Base-by-base conservation (phyloP, 2,329 filamentous ascomycete genomes). In the Hypoxylon sp. region DNA sequence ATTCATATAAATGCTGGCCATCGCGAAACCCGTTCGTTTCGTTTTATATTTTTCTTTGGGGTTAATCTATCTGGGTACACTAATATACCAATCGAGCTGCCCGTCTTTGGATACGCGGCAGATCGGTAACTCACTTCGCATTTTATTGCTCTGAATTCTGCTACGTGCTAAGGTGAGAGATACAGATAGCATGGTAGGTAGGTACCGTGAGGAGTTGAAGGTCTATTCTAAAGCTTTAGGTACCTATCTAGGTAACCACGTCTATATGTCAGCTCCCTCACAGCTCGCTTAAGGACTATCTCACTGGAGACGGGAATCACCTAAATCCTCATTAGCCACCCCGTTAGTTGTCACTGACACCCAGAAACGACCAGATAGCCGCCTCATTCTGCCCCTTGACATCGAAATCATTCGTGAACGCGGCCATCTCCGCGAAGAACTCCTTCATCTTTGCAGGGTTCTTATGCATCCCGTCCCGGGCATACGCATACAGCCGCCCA, bases 331-430 rank as follows among this genome's bases (percentile, higher is more conserved):
- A 30, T 65, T 46, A 38, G 18, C 38, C 16, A 26, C 38, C 18
- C 38, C 58, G 22, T 58, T 40, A 22, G 48, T n/a, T 40, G 12
- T 18, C 38, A 14, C 20, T 20, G 9, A 38, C 18, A 6, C 44
- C 18, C 44, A 24, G 4, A 56, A 73, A 72, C 20, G 65, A 16
- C 50, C 50, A 50, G 22, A 73, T 12, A 2, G 73, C 74, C 32
- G 51, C 49, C 7, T 69, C 67, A 16, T 75, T 78, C 68, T 77
- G 75, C 26, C 50, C 55, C 54, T 44, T 24, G 14, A 78, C 70
- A 50, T 78, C 74, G 26, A 73, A 74, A 16, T 75, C 68, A 26
- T 78, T 78, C 2, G 74, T 77, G 48, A 75, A 75, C 4, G 61
- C 67, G 3, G 71, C 73, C 52, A 71, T 71, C 61, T 71, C 59